These are phyloP conservation scores for Begonia loranthoides DNA, from an alignment of 306 rosid species.

Conservation along the genomic window DNA sequence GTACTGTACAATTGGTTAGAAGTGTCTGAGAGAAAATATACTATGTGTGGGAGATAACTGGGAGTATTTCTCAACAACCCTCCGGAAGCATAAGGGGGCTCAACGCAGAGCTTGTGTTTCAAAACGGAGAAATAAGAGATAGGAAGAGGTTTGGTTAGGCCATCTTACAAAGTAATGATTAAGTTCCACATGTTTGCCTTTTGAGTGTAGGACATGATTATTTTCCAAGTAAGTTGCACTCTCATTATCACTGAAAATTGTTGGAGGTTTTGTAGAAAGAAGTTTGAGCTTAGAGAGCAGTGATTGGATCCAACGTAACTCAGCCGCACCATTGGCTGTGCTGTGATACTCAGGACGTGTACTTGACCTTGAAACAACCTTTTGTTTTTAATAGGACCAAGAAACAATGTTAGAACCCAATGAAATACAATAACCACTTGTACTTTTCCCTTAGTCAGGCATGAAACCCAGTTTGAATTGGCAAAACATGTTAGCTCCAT, in stretches of 20 bases:
- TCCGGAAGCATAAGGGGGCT: not conserved
- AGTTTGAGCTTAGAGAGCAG: not conserved
- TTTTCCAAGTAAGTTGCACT: not conserved
- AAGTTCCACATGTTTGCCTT: not conserved
- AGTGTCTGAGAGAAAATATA: too few relatives aligned
- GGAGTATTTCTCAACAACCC: not conserved
- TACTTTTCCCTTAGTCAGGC: not conserved
- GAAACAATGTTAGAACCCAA: not conserved
- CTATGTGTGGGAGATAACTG: too few relatives aligned
- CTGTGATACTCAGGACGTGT: not conserved
- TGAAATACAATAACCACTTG: not conserved
- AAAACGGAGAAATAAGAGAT: not conserved
- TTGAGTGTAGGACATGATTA: not conserved
- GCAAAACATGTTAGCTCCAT: not conserved
- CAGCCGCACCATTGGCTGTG: not conserved
- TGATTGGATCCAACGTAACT: not conserved
- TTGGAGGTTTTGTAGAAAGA: not conserved
- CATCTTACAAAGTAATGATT: not conserved
- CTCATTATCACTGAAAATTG: not conserved
- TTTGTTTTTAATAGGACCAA: not conserved
- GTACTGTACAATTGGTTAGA: too few relatives aligned
- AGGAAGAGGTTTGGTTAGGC: not conserved
- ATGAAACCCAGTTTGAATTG: not conserved
- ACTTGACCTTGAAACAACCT: not conserved
- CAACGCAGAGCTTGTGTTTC: not conserved